A percentile compares a stretch with the other conserved stretches of the same genome.
Conservation (phyloP, 139 green algal genomes). For the Chlamydomonas sp. region DNA sequence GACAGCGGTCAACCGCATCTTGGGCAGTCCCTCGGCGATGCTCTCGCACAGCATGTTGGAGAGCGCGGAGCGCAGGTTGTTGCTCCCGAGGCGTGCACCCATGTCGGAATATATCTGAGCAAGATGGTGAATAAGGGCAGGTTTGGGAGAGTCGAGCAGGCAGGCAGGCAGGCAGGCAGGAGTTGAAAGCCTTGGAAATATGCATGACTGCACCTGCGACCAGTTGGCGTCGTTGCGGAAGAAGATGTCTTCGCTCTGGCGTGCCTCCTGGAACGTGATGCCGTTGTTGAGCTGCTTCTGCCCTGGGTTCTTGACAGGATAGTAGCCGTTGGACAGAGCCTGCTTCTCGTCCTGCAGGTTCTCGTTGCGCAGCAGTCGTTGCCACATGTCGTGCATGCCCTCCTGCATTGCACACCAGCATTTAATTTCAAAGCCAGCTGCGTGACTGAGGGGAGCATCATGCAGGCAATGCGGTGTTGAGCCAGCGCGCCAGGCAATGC, state of each 20-base stretch:
- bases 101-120: no score
- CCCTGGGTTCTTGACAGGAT: slow-evolving; percentile 16
- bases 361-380: background rate
- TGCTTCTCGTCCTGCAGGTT: slow-evolving; percentile 4
- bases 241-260: background rate
- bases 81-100: background rate
- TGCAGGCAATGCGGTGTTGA: no score
- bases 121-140: no score
- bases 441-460: no score
- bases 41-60: background rate
- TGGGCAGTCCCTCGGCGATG: background rate
- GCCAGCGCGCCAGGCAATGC: no score
- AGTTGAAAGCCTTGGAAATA: no score
- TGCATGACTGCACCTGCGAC: background rate
- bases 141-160: no score
- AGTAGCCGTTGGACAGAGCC: slow-evolving; percentile 11
- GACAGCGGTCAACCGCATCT: background rate
- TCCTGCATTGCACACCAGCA: no score
- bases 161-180: no score
- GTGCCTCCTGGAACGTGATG: slow-evolving; percentile 4
- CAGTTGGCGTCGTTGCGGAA: slow-evolving; percentile 2
- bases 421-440: no score
- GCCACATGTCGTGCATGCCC: background rate
- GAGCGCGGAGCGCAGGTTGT: background rate
- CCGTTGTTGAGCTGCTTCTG: slow-evolving; percentile 11